Evolutionary conservation across 129 eudicot genomes (phyloP), one percentile per base, ranked within the genome.

Genomic region (Chrysanthemum makinoi): DNA sequence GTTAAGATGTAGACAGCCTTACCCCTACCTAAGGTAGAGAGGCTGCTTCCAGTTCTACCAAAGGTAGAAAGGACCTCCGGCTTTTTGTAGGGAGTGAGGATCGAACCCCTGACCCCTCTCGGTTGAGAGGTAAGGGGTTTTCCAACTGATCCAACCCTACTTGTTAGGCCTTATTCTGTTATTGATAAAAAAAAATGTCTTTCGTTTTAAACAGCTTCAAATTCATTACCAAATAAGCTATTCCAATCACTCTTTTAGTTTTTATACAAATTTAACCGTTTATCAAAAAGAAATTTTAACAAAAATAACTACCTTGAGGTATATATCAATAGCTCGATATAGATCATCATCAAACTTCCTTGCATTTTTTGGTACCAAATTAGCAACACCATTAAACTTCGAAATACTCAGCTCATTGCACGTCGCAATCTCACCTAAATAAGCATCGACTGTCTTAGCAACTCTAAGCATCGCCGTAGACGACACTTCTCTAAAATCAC

Each of bases 401-500:
- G 97, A 86, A 43, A 95, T 90, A 62, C 81, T 86, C 53, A 95
- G 86, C 6, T 88, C 97, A 1, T 20, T 46, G 52, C 62, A 72
- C 57, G 90, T 86, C 3, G 97, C 97, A 49, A 95, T 88, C 80
- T 95, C 99, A 22, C 90, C 94, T 1, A 95, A 91, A 33, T 90
- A 95, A 1, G 99, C 90, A 78, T 95, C 99, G 22, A 95, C 94
- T 3, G 97, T 90, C 85, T 90, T 95, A 2, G 89, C 97, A 44
- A 95, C 99, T 53, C 97, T 77, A 68, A 73, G 85, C 84, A 82
- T 80, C 15, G 94, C 86, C 39, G 91, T 79, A 30, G 99, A 90
- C 20, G 91, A 79, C 20, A 78, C 84, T 49, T 90, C 99, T 14
- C 73, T 82, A 28, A 83, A 86, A 75, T 90, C 90, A 1, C 99